Percentiles rank a stretch among this genome's conserved stretches.
Evolutionary conservation across 495 filamentous ascomycete species (phyloP).

Genomic region (Hypoxylon fuscum): DNA sequence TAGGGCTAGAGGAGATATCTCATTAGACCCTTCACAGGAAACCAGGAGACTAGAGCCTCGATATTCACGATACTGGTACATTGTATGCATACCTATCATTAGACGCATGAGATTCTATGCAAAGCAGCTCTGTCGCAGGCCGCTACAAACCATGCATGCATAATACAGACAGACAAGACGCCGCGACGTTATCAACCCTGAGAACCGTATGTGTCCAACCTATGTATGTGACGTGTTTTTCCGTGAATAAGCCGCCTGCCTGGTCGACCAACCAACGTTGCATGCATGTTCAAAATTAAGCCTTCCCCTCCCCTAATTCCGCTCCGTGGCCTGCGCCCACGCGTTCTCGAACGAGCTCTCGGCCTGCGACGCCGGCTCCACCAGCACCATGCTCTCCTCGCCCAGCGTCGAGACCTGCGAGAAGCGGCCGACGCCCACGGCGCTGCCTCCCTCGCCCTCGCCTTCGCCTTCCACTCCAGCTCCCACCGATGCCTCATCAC

Average conservation of each 20-base stretch:
- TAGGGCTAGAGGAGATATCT: background rate
- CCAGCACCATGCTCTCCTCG: slow-evolving; percentile 57
- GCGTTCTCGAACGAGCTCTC: slow-evolving; percentile 65
- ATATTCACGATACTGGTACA: slow-evolving; percentile 1
- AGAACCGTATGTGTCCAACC: too few relatives aligned
- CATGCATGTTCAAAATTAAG: too few relatives aligned
- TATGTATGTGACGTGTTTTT: too few relatives aligned
- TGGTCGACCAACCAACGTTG: too few relatives aligned
- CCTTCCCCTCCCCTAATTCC: background rate
- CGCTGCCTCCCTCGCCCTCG: slow-evolving; percentile 1
- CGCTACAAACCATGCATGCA: too few relatives aligned
- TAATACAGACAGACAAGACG: too few relatives aligned
- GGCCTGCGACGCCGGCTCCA: slow-evolving; percentile 47
- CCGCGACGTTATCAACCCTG: too few relatives aligned
- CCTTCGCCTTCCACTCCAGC: slow-evolving; percentile 19
- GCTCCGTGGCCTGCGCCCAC: slow-evolving; percentile 66
- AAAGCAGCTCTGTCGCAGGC: too few relatives aligned
- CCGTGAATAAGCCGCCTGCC: too few relatives aligned
- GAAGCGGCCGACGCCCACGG: slow-evolving; percentile 10
- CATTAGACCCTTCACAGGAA: background rate
- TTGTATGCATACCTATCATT: too few relatives aligned
- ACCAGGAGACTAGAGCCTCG: background rate
- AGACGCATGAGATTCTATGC: too few relatives aligned
- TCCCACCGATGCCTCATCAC: slow-evolving; percentile 35
- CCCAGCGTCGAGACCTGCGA: slow-evolving; percentile 37